phyloP scores from a whole-genome alignment of 371 early-diverging fungal species.

The Rhizopus arrhizus region DNA sequence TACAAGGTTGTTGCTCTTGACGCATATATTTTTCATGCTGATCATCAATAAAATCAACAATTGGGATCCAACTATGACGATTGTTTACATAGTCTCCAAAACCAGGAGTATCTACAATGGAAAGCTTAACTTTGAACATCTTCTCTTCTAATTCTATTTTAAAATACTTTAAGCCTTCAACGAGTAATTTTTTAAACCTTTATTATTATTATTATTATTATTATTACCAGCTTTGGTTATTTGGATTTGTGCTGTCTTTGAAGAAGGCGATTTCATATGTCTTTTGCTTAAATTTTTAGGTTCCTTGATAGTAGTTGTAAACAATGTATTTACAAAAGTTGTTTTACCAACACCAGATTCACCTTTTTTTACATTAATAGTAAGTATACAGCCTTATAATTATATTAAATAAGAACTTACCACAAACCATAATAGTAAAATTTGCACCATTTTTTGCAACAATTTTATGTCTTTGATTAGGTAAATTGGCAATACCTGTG shows the following conservation, averaged over 20 bases:
- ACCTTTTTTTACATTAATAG: slow-evolving; percentile 22
- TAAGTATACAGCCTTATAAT: background rate
- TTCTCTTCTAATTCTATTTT: slow-evolving; percentile 45
- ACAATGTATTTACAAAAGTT: slow-evolving; percentile 88
- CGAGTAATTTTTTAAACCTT: background rate
- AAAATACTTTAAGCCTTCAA: no score
- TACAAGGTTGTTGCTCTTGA: slow-evolving; percentile 77
- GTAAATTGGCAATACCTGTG: slow-evolving; percentile 98
- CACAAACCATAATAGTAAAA: slow-evolving; percentile 97
- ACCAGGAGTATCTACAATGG: slow-evolving; percentile 89
- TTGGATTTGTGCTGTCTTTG: slow-evolving; percentile 93
- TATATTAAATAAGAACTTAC: slow-evolving; percentile 53
- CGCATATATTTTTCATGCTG: slow-evolving; percentile 92
- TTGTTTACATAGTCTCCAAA: slow-evolving; percentile 93
- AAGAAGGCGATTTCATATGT: slow-evolving; percentile 75
- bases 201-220: slow-evolving; percentile 23
- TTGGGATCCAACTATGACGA: slow-evolving; percentile 92
- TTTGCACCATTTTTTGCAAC: slow-evolving; percentile 91
- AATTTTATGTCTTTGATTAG: slow-evolving; percentile 97
- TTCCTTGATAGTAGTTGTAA: slow-evolving; percentile 83
- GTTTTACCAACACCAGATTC: slow-evolving; percentile 84
- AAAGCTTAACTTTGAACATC: slow-evolving; percentile 87
- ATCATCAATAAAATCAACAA: slow-evolving; percentile 94
- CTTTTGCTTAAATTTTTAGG: slow-evolving; percentile 84
- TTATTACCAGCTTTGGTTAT: slow-evolving; percentile 84